phyloP scores from a whole-genome alignment of 805 yeast genomes.

The Metschnikowia anglica region DNA sequence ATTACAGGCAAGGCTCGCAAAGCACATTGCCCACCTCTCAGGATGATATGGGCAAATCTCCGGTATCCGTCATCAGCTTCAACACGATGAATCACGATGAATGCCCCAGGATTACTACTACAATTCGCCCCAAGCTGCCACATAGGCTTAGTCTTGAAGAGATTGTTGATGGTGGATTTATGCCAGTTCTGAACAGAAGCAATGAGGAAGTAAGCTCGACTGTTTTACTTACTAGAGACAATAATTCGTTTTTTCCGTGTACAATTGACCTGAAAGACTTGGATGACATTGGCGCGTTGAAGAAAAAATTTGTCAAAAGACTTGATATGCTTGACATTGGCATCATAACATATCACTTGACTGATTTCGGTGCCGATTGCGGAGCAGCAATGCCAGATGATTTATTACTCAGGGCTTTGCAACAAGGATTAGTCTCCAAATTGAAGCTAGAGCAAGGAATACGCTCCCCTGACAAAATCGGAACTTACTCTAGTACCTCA shows the following conservation, averaged over 20 bases:
- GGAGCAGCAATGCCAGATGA: slow-evolving; percentile 59
- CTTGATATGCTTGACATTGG: slow-evolving; percentile 38
- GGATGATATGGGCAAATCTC: slow-evolving; percentile 10
- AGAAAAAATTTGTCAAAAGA: slow-evolving; percentile 36
- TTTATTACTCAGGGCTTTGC: slow-evolving; percentile 38
- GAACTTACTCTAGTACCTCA: slow-evolving; percentile 47
- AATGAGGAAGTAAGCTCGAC: slow-evolving; percentile 19
- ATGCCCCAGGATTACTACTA: neutral
- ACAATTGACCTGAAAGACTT: slow-evolving; percentile 26
- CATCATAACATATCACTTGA: slow-evolving; percentile 49
- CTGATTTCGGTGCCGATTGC: slow-evolving; percentile 63
- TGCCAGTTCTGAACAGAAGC: slow-evolving; percentile 13
- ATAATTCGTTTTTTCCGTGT: slow-evolving; percentile 51
- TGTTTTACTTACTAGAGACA: slow-evolving; percentile 66
- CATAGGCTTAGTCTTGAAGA: neutral
- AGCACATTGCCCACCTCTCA: slow-evolving; percentile 1
- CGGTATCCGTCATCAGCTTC: slow-evolving; percentile 15
- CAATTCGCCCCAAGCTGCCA: neutral
- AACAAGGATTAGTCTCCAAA: slow-evolving; percentile 33
- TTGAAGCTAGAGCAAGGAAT: slow-evolving; percentile 36
- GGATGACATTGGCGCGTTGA: slow-evolving; percentile 31
- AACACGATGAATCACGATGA: slow-evolving; percentile 6
- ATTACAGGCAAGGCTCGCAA: neutral
- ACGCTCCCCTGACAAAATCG: slow-evolving; percentile 31
- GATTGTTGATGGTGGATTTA: slow-evolving; percentile 14